phyloP scores from a whole-genome alignment of 2,329 filamentous ascomycete genomes.

The Aspergillus neotritici region DNA sequence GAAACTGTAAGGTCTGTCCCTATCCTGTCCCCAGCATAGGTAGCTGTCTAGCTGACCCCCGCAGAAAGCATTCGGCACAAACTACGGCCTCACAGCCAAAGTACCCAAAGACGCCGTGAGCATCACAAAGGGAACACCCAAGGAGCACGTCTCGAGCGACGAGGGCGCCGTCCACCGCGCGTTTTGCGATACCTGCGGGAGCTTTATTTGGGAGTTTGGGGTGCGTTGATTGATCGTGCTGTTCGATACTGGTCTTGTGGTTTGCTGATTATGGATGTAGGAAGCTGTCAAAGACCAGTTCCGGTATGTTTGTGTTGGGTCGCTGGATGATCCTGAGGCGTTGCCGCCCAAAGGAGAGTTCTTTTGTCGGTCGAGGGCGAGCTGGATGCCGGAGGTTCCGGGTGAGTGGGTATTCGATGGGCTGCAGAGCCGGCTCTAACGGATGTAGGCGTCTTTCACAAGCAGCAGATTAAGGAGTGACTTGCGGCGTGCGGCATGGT shows the following conservation, averaged over 20 bases:
- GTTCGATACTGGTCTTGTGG: neutral
- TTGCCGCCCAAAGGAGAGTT: constrained; percentile 52
- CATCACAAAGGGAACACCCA: constrained; percentile 37
- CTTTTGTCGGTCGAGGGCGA: constrained; percentile 45
- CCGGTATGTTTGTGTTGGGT: constrained; percentile 45
- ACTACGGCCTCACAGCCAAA: constrained; percentile 50
- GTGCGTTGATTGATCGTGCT: constrained; percentile 24
- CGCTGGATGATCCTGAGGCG: constrained; percentile 45
- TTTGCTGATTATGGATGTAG: constrained; percentile 11
- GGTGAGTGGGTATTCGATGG: constrained; percentile 28
- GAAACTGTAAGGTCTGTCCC: constrained; percentile 44
- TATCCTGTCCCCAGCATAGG: neutral
- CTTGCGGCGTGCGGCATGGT: neutral
- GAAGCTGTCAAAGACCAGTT: constrained; percentile 30
- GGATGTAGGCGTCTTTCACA: constrained; percentile 41
- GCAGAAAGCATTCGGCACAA: constrained; percentile 48
- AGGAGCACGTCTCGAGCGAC: constrained; percentile 48
- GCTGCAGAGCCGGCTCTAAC: constrained; percentile 3
- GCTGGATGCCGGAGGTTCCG: constrained; percentile 49
- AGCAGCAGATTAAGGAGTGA: constrained; percentile 42
- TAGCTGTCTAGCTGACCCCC: too few relatives aligned
- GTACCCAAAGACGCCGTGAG: constrained; percentile 42
- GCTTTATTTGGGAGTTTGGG: constrained; percentile 49
- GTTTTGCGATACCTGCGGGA: constrained; percentile 50
- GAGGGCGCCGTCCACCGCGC: constrained; percentile 46